Evolutionary conservation across 495 filamentous ascomycete genomes (phyloP).

Genomic region (Penicillium silybi): DNA sequence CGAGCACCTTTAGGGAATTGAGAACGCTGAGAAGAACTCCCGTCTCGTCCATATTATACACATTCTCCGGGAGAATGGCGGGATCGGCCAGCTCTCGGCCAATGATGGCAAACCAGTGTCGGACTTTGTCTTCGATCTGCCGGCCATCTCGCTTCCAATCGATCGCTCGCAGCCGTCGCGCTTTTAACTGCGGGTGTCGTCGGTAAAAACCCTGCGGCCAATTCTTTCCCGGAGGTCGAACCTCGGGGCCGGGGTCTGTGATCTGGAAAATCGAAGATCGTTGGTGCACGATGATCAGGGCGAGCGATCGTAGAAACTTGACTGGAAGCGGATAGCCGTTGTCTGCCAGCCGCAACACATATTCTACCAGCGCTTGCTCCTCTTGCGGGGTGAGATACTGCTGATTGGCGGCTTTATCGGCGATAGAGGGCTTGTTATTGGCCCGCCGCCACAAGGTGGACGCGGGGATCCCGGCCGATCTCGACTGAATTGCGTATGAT

Average conservation of each 20-base stretch:
- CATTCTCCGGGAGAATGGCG: constrained; percentile 22
- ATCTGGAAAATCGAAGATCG: constrained; percentile 15
- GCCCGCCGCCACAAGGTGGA: constrained; percentile 6
- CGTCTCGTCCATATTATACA: constrained; percentile 32
- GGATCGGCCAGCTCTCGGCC: constrained; percentile 7
- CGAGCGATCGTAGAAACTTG: constrained; percentile 14
- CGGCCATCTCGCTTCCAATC: constrained; percentile 26
- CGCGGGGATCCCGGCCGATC: constrained; percentile 7
- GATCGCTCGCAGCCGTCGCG: constrained; percentile 19
- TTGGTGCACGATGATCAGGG: constrained; percentile 14
- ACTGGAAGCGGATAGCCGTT: constrained; percentile 14
- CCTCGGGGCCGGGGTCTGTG: constrained; percentile 4
- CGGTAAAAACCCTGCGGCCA: constrained; percentile 23
- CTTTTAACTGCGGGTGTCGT: constrained; percentile 24
- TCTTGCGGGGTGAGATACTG: constrained; percentile 8
- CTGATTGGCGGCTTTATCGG: constrained; percentile 13
- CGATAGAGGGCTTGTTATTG: constrained; percentile 9
- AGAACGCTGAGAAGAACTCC: constrained; percentile 33
- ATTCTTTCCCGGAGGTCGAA: constrained; percentile 26
- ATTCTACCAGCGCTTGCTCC: constrained; percentile 9
- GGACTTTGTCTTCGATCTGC: constrained; percentile 36
- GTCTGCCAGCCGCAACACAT: constrained; percentile 9
- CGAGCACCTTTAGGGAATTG: constrained; percentile 33
- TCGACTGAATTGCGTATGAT: constrained; percentile 6
- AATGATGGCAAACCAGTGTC: constrained; percentile 26